Conservation (phyloP, 2,329 filamentous ascomycete species). For the Colletotrichum limetticola region DNA sequence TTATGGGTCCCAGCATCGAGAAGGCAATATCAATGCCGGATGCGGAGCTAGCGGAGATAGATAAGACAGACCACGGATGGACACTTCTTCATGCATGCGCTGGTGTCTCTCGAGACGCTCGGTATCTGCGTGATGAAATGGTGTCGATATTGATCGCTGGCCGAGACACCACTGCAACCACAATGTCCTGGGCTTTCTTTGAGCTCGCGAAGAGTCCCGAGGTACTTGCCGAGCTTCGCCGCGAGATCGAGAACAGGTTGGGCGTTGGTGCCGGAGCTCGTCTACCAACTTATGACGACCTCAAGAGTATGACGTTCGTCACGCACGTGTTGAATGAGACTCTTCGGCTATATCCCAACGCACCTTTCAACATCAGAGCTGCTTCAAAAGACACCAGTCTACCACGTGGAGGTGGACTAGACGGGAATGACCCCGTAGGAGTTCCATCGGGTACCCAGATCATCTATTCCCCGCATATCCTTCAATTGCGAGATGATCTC, state of each 20-base stretch:
- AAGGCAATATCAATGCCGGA: constrained; percentile 70
- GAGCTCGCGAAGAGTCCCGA: constrained; percentile 50
- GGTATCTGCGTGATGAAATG: constrained; percentile 79
- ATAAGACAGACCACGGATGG: constrained; percentile 61
- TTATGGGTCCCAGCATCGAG: constrained; percentile 76
- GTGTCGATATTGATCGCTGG: constrained; percentile 73
- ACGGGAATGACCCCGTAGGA: constrained; percentile 62
- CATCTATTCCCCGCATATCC: constrained; percentile 7
- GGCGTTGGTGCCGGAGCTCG: constrained; percentile 49
- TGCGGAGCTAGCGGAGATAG: constrained; percentile 74
- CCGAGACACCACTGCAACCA: constrained; percentile 63
- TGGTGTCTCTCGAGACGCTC: constrained; percentile 69
- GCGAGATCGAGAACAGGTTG: constrained; percentile 55
- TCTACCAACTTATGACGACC: constrained; percentile 39
- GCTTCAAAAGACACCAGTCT: constrained; percentile 79
- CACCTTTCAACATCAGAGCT: constrained; percentile 82
- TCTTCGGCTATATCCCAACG: constrained; percentile 79
- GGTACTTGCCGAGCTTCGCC: constrained; percentile 54
- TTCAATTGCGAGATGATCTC: neutral
- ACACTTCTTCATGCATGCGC: constrained; percentile 81
- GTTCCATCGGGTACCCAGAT: constrained; percentile 39
- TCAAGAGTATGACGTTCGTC: constrained; percentile 78
- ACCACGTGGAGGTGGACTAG: constrained; percentile 64
- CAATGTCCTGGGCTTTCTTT: constrained; percentile 59
- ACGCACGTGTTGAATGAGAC: constrained; percentile 79